Conservation (phyloP, 257 asterid species). For the Paraleonurus japonicus region DNA sequence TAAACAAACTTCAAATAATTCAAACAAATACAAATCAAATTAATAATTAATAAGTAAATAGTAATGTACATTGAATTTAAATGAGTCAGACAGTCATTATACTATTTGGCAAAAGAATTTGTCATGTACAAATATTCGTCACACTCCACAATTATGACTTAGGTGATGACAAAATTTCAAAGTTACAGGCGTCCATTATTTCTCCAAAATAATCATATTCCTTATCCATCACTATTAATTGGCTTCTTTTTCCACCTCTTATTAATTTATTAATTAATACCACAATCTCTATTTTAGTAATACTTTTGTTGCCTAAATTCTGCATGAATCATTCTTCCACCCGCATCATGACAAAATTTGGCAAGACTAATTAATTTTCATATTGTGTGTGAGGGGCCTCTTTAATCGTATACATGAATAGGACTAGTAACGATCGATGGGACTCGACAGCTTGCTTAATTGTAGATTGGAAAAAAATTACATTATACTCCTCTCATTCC, state of each 20-base stretch:
- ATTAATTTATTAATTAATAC: neutral
- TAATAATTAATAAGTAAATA: neutral
- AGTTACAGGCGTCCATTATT: neutral
- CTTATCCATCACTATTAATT: neutral
- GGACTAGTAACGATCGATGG: neutral
- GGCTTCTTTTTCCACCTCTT: neutral
- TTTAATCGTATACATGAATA: neutral
- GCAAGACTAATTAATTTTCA: slow-evolving; percentile 4
- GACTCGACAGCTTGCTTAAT: neutral
- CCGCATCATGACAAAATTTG: slow-evolving; percentile 17
- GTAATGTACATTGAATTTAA: neutral
- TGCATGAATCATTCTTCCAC: neutral
- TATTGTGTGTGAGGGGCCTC: neutral
- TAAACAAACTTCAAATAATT: no score
- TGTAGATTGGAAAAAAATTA: neutral
- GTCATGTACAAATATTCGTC: neutral
- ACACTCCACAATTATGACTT: neutral
- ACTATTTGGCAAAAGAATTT: neutral
- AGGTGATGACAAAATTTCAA: slow-evolving; percentile 16
- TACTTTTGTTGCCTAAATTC: neutral
- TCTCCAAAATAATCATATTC: neutral
- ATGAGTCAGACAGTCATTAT: no score
- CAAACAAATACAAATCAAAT: neutral
- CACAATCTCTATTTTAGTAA: neutral
- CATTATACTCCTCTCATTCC: no score